Evolutionary conservation across 2,329 filamentous ascomycete species (phyloP), one percentile per base, ranked within the genome.

Genomic region (Hypoxylon sp.): DNA sequence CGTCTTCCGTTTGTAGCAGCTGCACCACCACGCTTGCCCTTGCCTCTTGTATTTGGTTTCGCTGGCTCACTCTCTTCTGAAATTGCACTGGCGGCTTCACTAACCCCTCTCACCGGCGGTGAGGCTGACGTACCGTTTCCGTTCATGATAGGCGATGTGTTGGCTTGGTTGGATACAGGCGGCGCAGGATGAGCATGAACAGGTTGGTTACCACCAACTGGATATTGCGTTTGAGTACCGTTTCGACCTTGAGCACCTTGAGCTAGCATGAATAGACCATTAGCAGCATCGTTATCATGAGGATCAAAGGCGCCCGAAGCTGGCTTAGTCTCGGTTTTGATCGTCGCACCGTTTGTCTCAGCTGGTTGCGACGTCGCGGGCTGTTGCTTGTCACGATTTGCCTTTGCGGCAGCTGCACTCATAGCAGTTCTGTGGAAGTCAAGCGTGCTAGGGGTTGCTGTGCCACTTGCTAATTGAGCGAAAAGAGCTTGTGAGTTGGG

Each of bases 351-450:
- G 78, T 84, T 84, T 50, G 81, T 69, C 71, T 87, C 87, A 76
- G 88, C 83, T 59, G 88, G 84, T 77, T 91, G 85, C 65, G 90
- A 85, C 3, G 84, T 84, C 35, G 77, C 57, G 63, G 83, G 74
- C n/a, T 76, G 73, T 73, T 80, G 71, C 81, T 83, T 69, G 71
- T 85, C 82, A 80, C 85, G 75, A 72, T 80, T 74, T 64, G 80
- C 79, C 70, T 91, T 91, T 4, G 88, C 87, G 14, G 92, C 91
- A 11, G 90, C 90, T 19, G 93, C 93, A 73, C 89, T 94, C 80
- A 98, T 84, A 29, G 95, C 96, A 71, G 95, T 97, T 66, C 95
- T 92, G 75, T 98, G 95, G 76, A 99, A 99, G 76, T 99, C 96
- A 54, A 97, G 84, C 0, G 95, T 97, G 69, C 91, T 91, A 8